phyloP scores from a whole-genome alignment of 306 rosid species.

The Pterocarpus santalinus region DNA sequence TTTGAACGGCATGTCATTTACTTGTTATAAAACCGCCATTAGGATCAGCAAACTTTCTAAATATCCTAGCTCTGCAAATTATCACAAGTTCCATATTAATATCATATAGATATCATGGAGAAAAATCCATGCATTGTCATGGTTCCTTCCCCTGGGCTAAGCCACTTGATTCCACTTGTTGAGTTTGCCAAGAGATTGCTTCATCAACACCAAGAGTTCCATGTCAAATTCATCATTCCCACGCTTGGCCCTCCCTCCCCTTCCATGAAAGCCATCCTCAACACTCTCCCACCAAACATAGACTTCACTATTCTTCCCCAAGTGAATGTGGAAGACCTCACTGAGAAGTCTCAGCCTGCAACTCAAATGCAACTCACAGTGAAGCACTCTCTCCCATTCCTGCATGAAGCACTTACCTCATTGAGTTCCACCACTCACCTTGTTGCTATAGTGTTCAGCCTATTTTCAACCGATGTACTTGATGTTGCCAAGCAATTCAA shows the following conservation, averaged over 20 bases:
- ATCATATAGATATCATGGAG: conserved; percentile 18
- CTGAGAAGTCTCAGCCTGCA: background rate
- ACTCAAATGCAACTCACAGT: background rate
- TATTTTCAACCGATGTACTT: conserved; percentile 21
- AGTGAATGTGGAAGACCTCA: conserved; percentile 20
- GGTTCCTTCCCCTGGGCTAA: conserved; percentile 44
- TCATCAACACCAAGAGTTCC: background rate
- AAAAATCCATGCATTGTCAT: conserved; percentile 34
- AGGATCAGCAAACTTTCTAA: too few species aligned
- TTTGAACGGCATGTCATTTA: too few species aligned
- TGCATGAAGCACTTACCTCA: conserved; percentile 23
- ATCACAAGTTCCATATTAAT: too few species aligned
- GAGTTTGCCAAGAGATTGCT: conserved; percentile 40
- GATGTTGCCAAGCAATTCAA: background rate
- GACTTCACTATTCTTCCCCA: conserved; percentile 37
- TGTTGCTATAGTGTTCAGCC: conserved; percentile 6
- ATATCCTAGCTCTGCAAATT: too few species aligned
- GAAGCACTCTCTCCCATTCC: conserved; percentile 31
- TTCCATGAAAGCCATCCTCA: conserved; percentile 10
- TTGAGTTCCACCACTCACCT: background rate
- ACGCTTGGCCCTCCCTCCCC: conserved; percentile 1
- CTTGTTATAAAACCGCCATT: background rate
- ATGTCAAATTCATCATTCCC: conserved; percentile 30
- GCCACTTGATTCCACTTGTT: conserved; percentile 43
- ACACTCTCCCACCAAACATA: conserved; percentile 41